Conservation (phyloP, 768 basidiomycete species). For the Tylopilus sp. region DNA sequence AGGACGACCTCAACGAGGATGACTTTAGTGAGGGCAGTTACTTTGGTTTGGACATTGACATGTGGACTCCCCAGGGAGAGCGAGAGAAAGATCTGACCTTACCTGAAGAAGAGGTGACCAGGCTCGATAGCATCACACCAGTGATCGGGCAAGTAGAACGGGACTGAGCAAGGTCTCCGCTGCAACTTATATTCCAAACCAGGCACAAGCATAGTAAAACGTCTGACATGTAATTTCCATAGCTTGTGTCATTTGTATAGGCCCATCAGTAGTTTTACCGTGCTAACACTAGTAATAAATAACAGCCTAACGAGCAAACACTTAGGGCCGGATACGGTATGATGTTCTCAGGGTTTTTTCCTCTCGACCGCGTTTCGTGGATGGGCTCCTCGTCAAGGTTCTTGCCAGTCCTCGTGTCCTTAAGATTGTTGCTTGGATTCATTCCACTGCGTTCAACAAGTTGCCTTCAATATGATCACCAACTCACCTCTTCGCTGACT, state of each 20-base stretch:
- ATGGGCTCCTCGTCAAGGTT: slow-evolving; percentile 13
- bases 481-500: slow-evolving; percentile 78
- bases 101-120: neutral
- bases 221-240: too few relatives aligned
- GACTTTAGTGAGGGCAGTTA: slow-evolving; percentile 1
- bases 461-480: slow-evolving; percentile 63
- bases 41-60: neutral
- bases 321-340: neutral
- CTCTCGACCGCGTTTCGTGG: neutral
- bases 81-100: slow-evolving; percentile 2
- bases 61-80: neutral
- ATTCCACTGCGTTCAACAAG: slow-evolving; percentile 42
- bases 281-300: too few relatives aligned
- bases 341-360: neutral
- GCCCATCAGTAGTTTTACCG: too few relatives aligned
- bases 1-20: neutral
- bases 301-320: too few relatives aligned
- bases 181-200: too few relatives aligned
- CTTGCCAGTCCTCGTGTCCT: slow-evolving; percentile 43
- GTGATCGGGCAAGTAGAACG: neutral
- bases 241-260: too few relatives aligned
- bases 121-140: neutral
- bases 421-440: slow-evolving; percentile 51
- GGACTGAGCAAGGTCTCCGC: too few relatives aligned
- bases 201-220: too few relatives aligned